A percentile compares a stretch with the other conserved stretches of the same genome.
phyloP scores from a whole-genome alignment of 345 rosid species.

The Barbarea vulgaris region DNA sequence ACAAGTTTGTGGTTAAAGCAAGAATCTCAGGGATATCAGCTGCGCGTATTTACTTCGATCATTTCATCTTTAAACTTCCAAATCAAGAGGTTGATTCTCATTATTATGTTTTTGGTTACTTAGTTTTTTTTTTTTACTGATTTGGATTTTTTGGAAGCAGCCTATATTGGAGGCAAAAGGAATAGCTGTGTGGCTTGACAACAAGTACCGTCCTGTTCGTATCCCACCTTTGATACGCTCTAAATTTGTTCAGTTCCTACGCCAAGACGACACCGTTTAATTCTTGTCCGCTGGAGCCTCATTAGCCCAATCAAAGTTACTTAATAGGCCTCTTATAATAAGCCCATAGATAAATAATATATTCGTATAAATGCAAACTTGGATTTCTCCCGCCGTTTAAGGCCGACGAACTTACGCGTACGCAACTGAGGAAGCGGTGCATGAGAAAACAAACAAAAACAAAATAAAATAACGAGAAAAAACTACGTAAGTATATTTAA shows the following conservation, averaged over 20 bases:
- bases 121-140: not conserved
- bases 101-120: not conserved
- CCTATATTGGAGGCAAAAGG: conserved; percentile 80
- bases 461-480: not conserved
- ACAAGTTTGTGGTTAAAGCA: conserved; percentile 68
- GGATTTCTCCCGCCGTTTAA: conserved; percentile 19
- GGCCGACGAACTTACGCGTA: not conserved
- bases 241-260: conserved; percentile 55
- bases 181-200: conserved; percentile 80
- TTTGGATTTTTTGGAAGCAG: conserved; percentile 40
- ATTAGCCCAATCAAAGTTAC: not conserved
- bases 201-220: conserved; percentile 70
- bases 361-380: not conserved
- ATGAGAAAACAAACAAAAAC: not conserved
- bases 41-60: conserved; percentile 70
- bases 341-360: not conserved
- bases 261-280: conserved; percentile 47
- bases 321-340: not conserved
- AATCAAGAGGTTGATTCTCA: conserved; percentile 56
- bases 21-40: conserved; percentile 69
- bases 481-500: too few species aligned
- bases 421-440: not conserved
- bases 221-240: conserved; percentile 70
- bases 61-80: conserved; percentile 72
- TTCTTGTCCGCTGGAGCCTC: not conserved